phyloP scores from a whole-genome alignment of 257 asterid species.

The Eustoma russellianum region DNA sequence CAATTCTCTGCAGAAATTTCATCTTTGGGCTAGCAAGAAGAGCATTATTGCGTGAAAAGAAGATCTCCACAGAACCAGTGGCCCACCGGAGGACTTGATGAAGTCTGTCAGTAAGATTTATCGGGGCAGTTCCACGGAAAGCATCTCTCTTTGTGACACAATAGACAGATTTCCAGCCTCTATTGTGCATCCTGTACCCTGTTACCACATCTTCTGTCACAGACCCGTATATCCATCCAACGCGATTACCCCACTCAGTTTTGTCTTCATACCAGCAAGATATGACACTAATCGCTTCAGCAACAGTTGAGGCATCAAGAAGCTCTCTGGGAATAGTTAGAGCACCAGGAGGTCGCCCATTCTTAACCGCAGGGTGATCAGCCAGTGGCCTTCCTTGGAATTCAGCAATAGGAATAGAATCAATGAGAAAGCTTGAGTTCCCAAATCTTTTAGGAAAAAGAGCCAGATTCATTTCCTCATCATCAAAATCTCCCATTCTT shows the following conservation, averaged over 20 bases:
- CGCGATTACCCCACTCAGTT: conserved; percentile 69
- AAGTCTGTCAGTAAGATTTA: conserved; percentile 64
- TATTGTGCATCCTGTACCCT: conserved; percentile 64
- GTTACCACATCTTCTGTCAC: conserved; percentile 73
- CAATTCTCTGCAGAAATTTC: conserved; percentile 54
- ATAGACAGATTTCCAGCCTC: conserved; percentile 66
- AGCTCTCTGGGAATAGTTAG: conserved; percentile 56
- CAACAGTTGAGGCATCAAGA: conserved; percentile 60
- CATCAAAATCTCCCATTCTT: conserved; percentile 56
- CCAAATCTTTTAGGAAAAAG: conserved; percentile 54
- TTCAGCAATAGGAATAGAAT: conserved; percentile 66
- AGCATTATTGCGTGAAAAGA: conserved; percentile 64
- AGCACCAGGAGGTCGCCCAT: conserved; percentile 64
- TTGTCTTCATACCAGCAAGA: conserved; percentile 77
- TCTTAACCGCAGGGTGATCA: conserved; percentile 61
- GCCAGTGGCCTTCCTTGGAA: conserved; percentile 69
- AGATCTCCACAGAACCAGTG: conserved; percentile 70
- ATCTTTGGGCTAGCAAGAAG: conserved; percentile 46
- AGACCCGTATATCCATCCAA: conserved; percentile 72
- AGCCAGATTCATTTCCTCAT: conserved; percentile 46
- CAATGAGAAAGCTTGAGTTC: conserved; percentile 51
- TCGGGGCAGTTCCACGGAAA: conserved; percentile 72
- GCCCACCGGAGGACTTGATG: conserved; percentile 83
- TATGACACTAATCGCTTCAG: conserved; percentile 64
- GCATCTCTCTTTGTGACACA: conserved; percentile 70